Percentiles rank a stretch among this genome's conserved stretches.
Evolutionary conservation across 148 eudicot species (phyloP).

Genomic region (Rhododendron williamsianum): DNA sequence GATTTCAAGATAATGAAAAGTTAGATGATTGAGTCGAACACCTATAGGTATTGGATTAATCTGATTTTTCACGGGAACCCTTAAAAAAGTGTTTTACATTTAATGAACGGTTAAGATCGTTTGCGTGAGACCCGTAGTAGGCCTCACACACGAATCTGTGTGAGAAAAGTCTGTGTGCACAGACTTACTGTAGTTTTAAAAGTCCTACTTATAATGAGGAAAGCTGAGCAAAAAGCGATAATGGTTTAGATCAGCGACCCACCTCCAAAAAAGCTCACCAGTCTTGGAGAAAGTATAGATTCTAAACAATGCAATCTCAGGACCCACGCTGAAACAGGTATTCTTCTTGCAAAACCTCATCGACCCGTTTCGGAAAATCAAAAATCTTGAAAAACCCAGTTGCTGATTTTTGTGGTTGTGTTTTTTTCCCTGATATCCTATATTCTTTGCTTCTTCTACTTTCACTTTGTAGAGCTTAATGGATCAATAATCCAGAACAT

Average conservation of each 20-base stretch:
- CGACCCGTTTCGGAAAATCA: slow-evolving; percentile 24
- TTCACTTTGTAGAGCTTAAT: not conserved
- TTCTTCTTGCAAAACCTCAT: slow-evolving; percentile 21
- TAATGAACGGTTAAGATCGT: too few species aligned
- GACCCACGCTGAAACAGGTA: slow-evolving; percentile 14
- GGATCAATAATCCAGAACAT: not conserved
- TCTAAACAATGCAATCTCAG: slow-evolving; percentile 13
- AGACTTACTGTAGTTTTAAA: not conserved
- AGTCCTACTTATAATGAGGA: not conserved
- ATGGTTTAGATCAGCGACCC: not conserved
- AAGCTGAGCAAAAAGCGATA: not conserved
- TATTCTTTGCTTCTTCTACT: not conserved
- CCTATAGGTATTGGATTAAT: too few species aligned
- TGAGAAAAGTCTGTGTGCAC: too few species aligned
- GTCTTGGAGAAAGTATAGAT: too few species aligned
- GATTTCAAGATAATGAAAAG: too few species aligned
- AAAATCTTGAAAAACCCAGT: slow-evolving; percentile 19
- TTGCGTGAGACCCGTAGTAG: too few species aligned
- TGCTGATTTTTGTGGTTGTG: slow-evolving; percentile 1
- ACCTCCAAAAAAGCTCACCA: not conserved
- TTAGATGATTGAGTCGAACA: not conserved
- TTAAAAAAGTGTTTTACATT: too few species aligned
- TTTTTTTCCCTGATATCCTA: not conserved
- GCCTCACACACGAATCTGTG: too few species aligned
- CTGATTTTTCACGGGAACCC: too few species aligned